phyloP scores from a whole-genome alignment of 805 yeast species.

The Myxozyma neglecta region DNA sequence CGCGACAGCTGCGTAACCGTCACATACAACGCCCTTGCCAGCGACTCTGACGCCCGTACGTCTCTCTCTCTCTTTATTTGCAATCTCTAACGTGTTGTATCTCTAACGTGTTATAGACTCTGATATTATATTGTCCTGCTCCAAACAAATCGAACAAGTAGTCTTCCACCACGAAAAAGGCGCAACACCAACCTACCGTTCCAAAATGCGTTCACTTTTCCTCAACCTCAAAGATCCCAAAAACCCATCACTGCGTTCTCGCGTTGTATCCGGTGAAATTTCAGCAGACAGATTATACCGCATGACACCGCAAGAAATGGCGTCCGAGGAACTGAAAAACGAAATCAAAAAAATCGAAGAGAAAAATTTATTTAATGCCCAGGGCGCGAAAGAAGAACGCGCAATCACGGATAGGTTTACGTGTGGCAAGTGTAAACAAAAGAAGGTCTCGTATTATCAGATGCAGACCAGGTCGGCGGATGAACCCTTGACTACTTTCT shows the following conservation, averaged over 20 bases:
- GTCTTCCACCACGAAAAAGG: conserved; percentile 58
- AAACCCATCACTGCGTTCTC: conserved; percentile 78
- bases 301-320: conserved; percentile 94
- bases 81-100: neutral
- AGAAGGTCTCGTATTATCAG: conserved; percentile 95
- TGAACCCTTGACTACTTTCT: conserved; percentile 97
- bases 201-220: conserved; percentile 80
- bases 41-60: conserved; percentile 57
- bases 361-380: conserved; percentile 92
- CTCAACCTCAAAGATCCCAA: conserved; percentile 86
- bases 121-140: conserved; percentile 58
- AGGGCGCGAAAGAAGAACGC: conserved; percentile 93
- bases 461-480: conserved; percentile 98
- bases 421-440: conserved; percentile 96
- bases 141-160: conserved; percentile 71
- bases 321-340: conserved; percentile 84
- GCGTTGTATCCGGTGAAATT: conserved; percentile 67
- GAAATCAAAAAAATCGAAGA: conserved; percentile 83
- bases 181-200: conserved; percentile 63
- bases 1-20: conserved; percentile 84
- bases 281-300: conserved; percentile 62
- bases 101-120: conserved; percentile 43
- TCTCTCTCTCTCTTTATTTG: neutral
- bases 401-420: conserved; percentile 96
- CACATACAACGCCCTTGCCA: conserved; percentile 83